Conservation (phyloP, 2,329 filamentous ascomycete genomes). For the Trichoderma sp. region DNA sequence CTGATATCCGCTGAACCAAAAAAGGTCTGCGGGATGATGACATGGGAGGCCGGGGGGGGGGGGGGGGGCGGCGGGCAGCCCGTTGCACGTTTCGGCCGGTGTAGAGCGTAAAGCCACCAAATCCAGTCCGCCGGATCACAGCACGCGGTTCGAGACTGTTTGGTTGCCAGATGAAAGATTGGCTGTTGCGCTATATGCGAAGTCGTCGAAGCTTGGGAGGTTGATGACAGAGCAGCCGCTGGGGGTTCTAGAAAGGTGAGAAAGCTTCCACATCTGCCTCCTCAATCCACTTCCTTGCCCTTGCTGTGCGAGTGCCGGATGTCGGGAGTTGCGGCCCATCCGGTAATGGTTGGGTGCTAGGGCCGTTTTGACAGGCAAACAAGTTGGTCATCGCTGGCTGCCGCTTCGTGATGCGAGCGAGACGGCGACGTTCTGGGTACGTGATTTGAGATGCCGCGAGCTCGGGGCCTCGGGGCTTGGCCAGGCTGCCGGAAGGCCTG, state of each 20-base stretch:
- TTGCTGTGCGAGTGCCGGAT: constrained; percentile 5
- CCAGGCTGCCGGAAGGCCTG: not conserved
- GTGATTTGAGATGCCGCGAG: too few relatives aligned
- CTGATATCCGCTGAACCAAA: not conserved
- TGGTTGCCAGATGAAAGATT: constrained; percentile 14
- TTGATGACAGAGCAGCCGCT: constrained; percentile 3
- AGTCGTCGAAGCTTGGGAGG: not conserved
- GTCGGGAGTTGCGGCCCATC: constrained; percentile 20
- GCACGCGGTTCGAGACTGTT: not conserved
- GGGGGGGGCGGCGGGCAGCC: constrained; percentile 6
- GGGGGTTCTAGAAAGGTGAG: constrained; percentile 6
- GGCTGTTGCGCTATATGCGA: constrained; percentile 1
- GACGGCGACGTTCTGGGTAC: too few relatives aligned
- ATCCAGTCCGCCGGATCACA: constrained; percentile 1
- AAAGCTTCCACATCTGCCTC: constrained; percentile 1
- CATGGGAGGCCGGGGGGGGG: not conserved
- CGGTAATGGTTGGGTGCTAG: constrained; percentile 11
- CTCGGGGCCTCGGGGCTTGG: not conserved
- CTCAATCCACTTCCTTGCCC: not conserved
- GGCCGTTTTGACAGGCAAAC: not conserved
- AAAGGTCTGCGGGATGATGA: not conserved
- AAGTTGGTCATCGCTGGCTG: not conserved
- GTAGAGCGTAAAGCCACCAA: constrained; percentile 20
- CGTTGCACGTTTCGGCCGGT: constrained; percentile 13
- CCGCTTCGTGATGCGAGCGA: too few relatives aligned